phyloP scores from a whole-genome alignment of 2,329 filamentous ascomycete species.

The Knoxdaviesia proteae region DNA sequence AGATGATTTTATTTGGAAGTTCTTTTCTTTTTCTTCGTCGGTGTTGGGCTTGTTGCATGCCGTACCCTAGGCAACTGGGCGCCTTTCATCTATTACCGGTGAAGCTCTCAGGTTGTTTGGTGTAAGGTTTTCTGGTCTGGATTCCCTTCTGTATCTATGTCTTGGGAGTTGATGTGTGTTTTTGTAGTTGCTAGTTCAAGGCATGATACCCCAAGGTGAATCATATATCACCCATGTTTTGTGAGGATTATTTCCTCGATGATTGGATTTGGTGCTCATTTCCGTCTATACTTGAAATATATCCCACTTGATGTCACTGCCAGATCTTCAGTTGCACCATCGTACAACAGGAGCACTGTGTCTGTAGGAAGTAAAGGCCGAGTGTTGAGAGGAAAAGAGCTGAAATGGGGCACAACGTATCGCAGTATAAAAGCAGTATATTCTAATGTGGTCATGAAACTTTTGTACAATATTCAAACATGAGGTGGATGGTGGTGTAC shows the following conservation, averaged over 20 bases:
- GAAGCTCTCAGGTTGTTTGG: neutral
- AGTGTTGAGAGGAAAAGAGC: no score
- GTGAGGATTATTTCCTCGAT: no score
- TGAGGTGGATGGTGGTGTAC: no score
- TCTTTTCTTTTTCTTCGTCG: constrained; percentile 1
- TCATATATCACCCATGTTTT: no score
- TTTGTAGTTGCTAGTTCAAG: neutral
- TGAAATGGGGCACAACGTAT: no score
- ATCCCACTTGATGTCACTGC: neutral
- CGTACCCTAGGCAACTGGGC: no score
- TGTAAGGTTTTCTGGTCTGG: neutral
- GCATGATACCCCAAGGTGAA: neutral
- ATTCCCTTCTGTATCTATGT: neutral
- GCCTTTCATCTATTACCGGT: neutral
- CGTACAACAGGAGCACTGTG: neutral
- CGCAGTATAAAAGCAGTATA: no score
- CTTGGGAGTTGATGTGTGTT: neutral
- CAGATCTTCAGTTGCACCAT: neutral
- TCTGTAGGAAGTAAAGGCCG: neutral
- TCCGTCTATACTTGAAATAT: neutral
- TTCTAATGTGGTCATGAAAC: no score
- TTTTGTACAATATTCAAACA: no score
- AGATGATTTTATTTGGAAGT: constrained; percentile 5
- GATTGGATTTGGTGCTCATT: neutral
- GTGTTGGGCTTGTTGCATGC: neutral